Base-by-base conservation (phyloP, 176 grass and related monocot species). In the Cenchrus americanus region DNA sequence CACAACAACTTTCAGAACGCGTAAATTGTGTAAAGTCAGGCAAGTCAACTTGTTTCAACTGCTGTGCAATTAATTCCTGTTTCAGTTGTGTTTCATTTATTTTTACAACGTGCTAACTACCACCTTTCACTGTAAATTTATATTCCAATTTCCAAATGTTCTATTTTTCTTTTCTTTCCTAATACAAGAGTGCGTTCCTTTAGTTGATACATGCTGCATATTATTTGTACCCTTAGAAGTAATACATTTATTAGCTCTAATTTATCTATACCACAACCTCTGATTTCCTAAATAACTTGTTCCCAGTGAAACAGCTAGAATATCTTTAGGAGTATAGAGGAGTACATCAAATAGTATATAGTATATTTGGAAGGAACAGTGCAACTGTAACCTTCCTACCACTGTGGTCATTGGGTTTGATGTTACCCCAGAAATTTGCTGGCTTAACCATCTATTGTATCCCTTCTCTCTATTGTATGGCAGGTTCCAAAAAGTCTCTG, bases 11-110 rank as follows among this genome's bases (percentile, higher is more conserved):
- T 75, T 80, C 85, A 73, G 84, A 96, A 69, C 97, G 91, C 24
- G 66, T 99, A 85, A 92, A 84, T 21, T 99, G 97, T 84, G 91
- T 95, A 65, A 96, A 99, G 40, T 71, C 92, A 94, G 90, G 95
- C 80, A 94, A 94, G 84, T 74, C 22, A 30, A 19, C 59, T 61
- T 89, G 22, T 70, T 70, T 67, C 10, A 67, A 48, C 58, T 77
- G 59, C 18, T 71, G 24, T 71, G 58, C 47, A 77, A 51, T 89
- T 72, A 21, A 85, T 61, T 64, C 64, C 14, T 46, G 30, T 81
- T 62, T 58, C 34, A 37, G 7, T 6, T 22, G 71, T 86, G 57
- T 71, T 65, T 70, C 18, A 14, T n/a, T 65, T 82, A 46, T 77
- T 59, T 76, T 47, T 30, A 77, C 54, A 71, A 57, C 18, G 65